phyloP scores from a whole-genome alignment of 805 yeast genomes.

The Metschnikowia baotianmanensis region DNA sequence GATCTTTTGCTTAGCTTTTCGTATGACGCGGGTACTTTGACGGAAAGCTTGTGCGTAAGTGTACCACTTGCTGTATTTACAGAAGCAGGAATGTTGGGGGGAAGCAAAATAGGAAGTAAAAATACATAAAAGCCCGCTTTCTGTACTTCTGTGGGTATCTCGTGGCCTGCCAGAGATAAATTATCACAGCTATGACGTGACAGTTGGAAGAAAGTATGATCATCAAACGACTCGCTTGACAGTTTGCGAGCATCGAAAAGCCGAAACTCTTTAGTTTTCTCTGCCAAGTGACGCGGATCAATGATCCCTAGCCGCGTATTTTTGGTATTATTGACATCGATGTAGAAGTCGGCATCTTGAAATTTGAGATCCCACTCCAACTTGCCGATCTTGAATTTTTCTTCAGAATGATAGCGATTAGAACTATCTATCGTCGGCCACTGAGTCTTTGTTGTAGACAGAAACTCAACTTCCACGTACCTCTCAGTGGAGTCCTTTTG shows the following conservation, averaged over 20 bases:
- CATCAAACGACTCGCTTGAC: slow-evolving; percentile 6
- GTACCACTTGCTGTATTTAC: slow-evolving; percentile 51
- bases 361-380: slow-evolving; percentile 42
- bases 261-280: slow-evolving; percentile 33
- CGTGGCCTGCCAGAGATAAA: slow-evolving; percentile 2
- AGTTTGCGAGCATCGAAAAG: slow-evolving; percentile 8
- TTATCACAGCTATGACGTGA: slow-evolving; percentile 5
- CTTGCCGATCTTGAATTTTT: slow-evolving; percentile 47
- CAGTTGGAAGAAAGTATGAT: background rate
- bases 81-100: slow-evolving; percentile 62
- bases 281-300: slow-evolving; percentile 44
- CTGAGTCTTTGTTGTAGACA: slow-evolving; percentile 41
- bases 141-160: slow-evolving; percentile 3
- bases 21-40: slow-evolving; percentile 39
- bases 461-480: slow-evolving; percentile 41
- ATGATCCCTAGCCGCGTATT: slow-evolving; percentile 41
- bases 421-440: slow-evolving; percentile 59
- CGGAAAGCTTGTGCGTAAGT: slow-evolving; percentile 40
- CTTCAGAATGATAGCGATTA: slow-evolving; percentile 42
- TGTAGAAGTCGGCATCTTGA: slow-evolving; percentile 45
- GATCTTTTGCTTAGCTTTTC: slow-evolving; percentile 36
- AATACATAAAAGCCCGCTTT: slow-evolving; percentile 73
- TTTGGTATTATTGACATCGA: slow-evolving; percentile 40
- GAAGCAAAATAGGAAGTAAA: slow-evolving; percentile 59
- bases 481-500: slow-evolving; percentile 38